Evolutionary conservation across 2,329 filamentous ascomycete species (phyloP).

Genomic region (Fusarium sp.): DNA sequence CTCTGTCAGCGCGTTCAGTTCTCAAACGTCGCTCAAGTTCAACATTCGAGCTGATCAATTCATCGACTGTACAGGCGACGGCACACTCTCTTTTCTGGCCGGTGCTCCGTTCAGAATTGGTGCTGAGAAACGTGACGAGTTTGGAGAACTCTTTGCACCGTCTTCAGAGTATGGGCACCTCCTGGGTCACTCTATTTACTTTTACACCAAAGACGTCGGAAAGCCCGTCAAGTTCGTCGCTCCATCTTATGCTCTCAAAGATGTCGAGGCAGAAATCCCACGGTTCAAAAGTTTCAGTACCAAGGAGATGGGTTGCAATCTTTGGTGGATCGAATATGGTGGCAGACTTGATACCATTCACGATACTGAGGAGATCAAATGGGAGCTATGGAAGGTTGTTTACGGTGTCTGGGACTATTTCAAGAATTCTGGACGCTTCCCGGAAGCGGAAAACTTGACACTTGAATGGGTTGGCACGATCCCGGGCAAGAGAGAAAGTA

Average conservation of each 20-base stretch:
- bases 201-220: slow-evolving; percentile 20
- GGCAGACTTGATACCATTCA: slow-evolving; percentile 24
- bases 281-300: slow-evolving; percentile 25
- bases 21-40: slow-evolving; percentile 5
- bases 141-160: slow-evolving; percentile 16
- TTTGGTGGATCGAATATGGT: slow-evolving; percentile 28
- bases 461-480: slow-evolving; percentile 25
- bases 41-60: slow-evolving; percentile 14
- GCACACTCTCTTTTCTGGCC: slow-evolving; percentile 17
- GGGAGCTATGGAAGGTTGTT: slow-evolving; percentile 25
- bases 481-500: slow-evolving; percentile 16
- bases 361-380: slow-evolving; percentile 21
- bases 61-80: slow-evolving; percentile 23
- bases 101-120: slow-evolving; percentile 20
- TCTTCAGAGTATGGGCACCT: slow-evolving; percentile 22
- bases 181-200: slow-evolving; percentile 23
- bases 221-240: slow-evolving; percentile 19
- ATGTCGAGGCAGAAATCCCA: slow-evolving; percentile 9
- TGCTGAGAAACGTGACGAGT: slow-evolving; percentile 18
- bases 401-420: slow-evolving; percentile 29
- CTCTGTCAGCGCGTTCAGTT: slow-evolving; percentile 13
- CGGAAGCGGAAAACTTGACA: slow-evolving; percentile 14
- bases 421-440: slow-evolving; percentile 18
- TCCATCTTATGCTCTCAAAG: slow-evolving; percentile 15
- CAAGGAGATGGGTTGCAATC: slow-evolving; percentile 18